A percentile compares a stretch with the other conserved stretches of the same genome.
Conservation (phyloP, 257 asterid genomes). For the Lithospermum erythrorhizon region DNA sequence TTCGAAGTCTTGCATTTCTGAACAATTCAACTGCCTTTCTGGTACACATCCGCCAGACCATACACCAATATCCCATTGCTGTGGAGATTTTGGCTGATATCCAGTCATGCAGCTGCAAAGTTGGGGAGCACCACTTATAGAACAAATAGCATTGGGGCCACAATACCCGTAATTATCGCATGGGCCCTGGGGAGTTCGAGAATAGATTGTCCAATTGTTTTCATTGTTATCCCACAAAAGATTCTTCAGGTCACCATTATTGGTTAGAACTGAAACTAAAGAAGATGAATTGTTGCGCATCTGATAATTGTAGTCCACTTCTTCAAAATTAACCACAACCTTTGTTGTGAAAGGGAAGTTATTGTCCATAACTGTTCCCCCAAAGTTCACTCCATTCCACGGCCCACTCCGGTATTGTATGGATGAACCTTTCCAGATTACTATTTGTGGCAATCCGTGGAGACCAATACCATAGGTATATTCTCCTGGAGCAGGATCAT, state of each 20-base stretch:
- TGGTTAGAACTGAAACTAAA: background rate
- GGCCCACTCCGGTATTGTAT: background rate
- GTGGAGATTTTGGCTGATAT: slow-evolving; percentile 16
- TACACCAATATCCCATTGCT: slow-evolving; percentile 2
- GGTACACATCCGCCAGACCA: slow-evolving; percentile 16
- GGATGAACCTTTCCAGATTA: background rate
- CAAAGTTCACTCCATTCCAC: slow-evolving; percentile 8
- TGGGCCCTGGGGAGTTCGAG: slow-evolving; percentile 12
- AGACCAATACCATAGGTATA: slow-evolving; percentile 2
- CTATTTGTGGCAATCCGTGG: slow-evolving; percentile 5
- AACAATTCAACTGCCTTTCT: slow-evolving; percentile 6
- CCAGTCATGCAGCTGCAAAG: slow-evolving; percentile 20
- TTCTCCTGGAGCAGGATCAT: slow-evolving; percentile 15
- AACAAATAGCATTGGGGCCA: slow-evolving; percentile 17
- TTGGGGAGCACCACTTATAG: slow-evolving; percentile 3
- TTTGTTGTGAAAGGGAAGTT: background rate
- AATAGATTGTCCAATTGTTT: slow-evolving; percentile 16
- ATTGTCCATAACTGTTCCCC: background rate
- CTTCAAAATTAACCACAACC: background rate
- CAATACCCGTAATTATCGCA: slow-evolving; percentile 22
- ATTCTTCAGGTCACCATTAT: background rate
- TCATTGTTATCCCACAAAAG: slow-evolving; percentile 14
- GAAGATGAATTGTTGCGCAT: background rate
- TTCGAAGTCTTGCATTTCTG: slow-evolving; percentile 5
- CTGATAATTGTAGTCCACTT: slow-evolving; percentile 3